phyloP scores from a whole-genome alignment of 140 eudicot genomes.

The Senecio squalidus region DNA sequence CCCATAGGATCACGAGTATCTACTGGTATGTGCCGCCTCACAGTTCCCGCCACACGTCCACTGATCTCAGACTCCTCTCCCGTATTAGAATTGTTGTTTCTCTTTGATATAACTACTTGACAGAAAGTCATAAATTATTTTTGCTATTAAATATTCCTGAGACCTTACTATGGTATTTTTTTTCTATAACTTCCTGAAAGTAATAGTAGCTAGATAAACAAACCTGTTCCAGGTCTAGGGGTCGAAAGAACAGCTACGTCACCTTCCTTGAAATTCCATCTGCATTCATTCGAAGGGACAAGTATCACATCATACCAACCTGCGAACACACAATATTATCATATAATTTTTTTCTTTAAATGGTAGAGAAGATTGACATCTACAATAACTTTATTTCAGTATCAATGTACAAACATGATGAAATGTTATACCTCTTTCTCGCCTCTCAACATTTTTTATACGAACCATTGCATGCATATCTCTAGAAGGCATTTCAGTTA shows the following conservation, averaged over 20 bases:
- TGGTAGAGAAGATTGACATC: not conserved
- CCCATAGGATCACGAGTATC: slow-evolving; percentile 91
- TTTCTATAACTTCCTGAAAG: not conserved
- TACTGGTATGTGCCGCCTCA: slow-evolving; percentile 82
- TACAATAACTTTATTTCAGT: not conserved
- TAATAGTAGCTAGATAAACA: not conserved
- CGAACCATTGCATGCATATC: slow-evolving; percentile 74
- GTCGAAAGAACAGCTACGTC: slow-evolving; percentile 96
- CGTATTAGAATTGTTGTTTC: slow-evolving; percentile 34
- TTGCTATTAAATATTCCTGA: too few relatives aligned
- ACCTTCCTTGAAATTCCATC: slow-evolving; percentile 95
- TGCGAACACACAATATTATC: slow-evolving; percentile 14
- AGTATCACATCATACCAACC: slow-evolving; percentile 96
- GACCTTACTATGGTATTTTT: not conserved
- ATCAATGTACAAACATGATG: not conserved
- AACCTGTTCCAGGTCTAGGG: slow-evolving; percentile 89
- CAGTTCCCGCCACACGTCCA: slow-evolving; percentile 97
- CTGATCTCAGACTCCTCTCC: slow-evolving; percentile 67
- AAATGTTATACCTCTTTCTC: slow-evolving; percentile 78
- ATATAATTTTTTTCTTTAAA: not conserved
- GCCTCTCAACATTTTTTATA: slow-evolving; percentile 67
- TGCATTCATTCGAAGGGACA: slow-evolving; percentile 62
- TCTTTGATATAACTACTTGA: slow-evolving; percentile 57
- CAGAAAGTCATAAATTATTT: not conserved
- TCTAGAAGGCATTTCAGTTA: slow-evolving; percentile 50